Conservation (phyloP, 192 early-diverging fungal species). For the Gonapodya sp. region DNA sequence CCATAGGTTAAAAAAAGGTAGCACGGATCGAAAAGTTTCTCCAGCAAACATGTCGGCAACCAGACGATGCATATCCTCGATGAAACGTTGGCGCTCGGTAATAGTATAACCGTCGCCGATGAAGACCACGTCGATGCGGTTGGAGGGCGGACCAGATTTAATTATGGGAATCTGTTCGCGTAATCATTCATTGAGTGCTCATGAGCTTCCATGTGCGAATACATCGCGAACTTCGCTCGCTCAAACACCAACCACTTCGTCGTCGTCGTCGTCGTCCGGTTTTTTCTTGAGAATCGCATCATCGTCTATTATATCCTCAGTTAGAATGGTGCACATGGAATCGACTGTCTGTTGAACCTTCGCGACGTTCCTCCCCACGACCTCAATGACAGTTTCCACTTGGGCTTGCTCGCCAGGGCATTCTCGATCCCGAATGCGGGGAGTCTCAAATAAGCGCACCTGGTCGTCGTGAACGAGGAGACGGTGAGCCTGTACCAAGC, state of each 20-base stretch:
- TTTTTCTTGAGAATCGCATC: neutral
- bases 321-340: too few relatives aligned
- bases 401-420: too few relatives aligned
- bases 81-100: slow-evolving; percentile 34
- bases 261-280: neutral
- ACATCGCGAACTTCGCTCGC: too few relatives aligned
- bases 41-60: slow-evolving; percentile 44
- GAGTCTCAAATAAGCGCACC: neutral
- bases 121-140: slow-evolving; percentile 50
- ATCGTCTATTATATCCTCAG: too few relatives aligned
- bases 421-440: neutral
- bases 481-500: neutral
- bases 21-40: slow-evolving; percentile 36
- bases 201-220: neutral
- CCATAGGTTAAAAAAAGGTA: slow-evolving; percentile 50
- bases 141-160: slow-evolving; percentile 28
- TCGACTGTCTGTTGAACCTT: too few relatives aligned
- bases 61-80: slow-evolving; percentile 42
- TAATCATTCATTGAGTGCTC: neutral
- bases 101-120: slow-evolving; percentile 56
- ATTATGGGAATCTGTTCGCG: neutral
- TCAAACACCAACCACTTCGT: neutral
- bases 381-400: neutral
- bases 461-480: neutral
- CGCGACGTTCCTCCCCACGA: neutral